Evolutionary conservation across 2,329 filamentous ascomycete species (phyloP), one percentile per base, ranked within the genome.

Genomic region (Volutella citrinella): DNA sequence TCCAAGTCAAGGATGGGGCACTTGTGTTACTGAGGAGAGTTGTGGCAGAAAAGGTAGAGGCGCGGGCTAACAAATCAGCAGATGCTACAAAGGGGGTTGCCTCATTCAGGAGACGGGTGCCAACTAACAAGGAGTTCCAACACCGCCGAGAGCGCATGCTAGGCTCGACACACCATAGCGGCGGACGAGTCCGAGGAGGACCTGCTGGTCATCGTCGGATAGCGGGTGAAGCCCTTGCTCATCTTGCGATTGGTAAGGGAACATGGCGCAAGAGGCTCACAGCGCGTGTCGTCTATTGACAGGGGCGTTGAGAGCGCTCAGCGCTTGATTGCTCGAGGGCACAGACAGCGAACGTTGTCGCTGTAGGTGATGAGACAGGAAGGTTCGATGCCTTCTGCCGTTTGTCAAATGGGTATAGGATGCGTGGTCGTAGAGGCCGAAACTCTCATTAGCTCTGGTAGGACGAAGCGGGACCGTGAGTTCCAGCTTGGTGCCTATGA

Each of bases 1-100:
- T 65, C 61, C 63, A 68, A 13, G 58, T 60, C 32, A 67, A 48
- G 7, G 65, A 66, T 6, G 65, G 63, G 7, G 60, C 63, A 43
- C 59, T 65, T 14, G 58, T 52, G 40, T 56, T 63, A 52, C 64
- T 68, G 38, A 65, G 54, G 14, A 66, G 48, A 10, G 64, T 66
- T 14, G 54, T 59, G 29, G 60, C 57, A n/a, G 63, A 67, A 15
- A 65, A 52, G 10, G 58, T 60, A 5, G 65, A 68, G 31, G 59
- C 54, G 24, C 61, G 63, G 7, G 63, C 64, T 66, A 35, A 26
- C n/a, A 12, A n/a, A 26, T 22, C 20, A 22, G 20, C 8, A 22
- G 9, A 9, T 22, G 20, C 20, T 22, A 12, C 20, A 51, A 41
- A 30, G 10, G 21, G 20, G 16, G 32, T 38, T 35, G 21, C 30